Evolutionary conservation across 768 basidiomycete species (phyloP), one percentile per base, ranked within the genome.

Genomic region (Asterophora lycoperdoides): DNA sequence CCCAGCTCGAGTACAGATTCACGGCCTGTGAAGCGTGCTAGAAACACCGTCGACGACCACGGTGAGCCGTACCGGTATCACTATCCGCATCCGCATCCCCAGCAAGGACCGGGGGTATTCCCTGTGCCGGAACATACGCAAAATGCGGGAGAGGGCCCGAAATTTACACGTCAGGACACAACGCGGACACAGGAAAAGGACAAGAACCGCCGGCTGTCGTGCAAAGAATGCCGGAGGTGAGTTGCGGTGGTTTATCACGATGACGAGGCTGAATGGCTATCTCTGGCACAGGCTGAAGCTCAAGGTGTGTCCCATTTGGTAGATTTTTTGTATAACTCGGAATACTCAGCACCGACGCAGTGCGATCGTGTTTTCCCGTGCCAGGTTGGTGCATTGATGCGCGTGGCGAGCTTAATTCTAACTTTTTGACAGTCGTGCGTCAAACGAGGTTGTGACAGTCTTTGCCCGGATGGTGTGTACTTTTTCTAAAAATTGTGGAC

Each of bases 291-390:
- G 76, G 50, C 58, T 77, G 49, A 79, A 79, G 56, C 66, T 79
- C 52, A 79, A 75, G 73, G 76, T 64, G 56, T 41, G 68, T 36
- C 38, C 41, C 9, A 6, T 51, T 26, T 18, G 26, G 40, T 18
- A 37, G 29, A 3, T 54, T 29, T 42, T 42, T 20, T 6, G 23
- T 23, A 3, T 23, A 6, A 6, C 3, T 23, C 23, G 23, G 23
- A 23, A 23, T 23, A 23, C 23, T 23, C 23, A 23, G 23, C 23
- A 23, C 23, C n/a, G n/a, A 23, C 23, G 34, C 52, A 81, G 81
- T 83, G 81, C 58, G 81, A 83, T 67, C 79, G 81, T 46, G 70
- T 78, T 4, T 82, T 83, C 57, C 81, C 81, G 19, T 83, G 81
- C 57, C 78, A 81, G 69, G 77, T 75, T 48, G 13, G 9, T 34